Evolutionary conservation across 78 protist species (phyloP), one percentile per base, ranked within the genome.

Genomic region (Speleostelium caveatum): DNA sequence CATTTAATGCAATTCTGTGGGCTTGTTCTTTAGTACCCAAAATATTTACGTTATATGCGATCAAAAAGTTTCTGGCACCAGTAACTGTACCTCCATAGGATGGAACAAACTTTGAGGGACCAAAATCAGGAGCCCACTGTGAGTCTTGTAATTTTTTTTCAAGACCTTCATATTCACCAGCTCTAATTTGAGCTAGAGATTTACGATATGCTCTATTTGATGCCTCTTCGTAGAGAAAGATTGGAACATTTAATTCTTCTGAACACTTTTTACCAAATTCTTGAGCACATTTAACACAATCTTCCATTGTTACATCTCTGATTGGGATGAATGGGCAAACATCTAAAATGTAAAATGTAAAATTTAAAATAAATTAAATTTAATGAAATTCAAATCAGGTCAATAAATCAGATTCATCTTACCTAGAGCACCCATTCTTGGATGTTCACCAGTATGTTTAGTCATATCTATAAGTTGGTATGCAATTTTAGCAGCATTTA

Each of bases 1-100:
- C 83, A 51, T 89, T 89, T 32, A 89, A 41, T 19, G 94, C 94
- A 63, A 89, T 89, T 24, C 94, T n/a, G 24, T 89, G 94, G 10
- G 94, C 94, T 39, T 89, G 94, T 61, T 89, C 94, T 49, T 89
- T 89, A 12, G 94, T 89, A 45, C 94, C 86, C 16, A 89, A 74
- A 10, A 89, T 63, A 56, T 89, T 89, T 30, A 89, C 88, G 39
- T 89, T 89, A 67, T 89, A 89, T 2, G 94, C 94, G 39, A 89
- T 73, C 28, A 89, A 49, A n/a, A 89, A 89, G 30, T 45, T 38
- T 38, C 94, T 67, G 33, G 86, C 85, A 65, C 94, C 94, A 53
- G 87, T 80, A 2, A 80, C 94, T 2, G 94, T 49, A 4, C 68
- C 94, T 45, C 94, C 94, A 58, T 66, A 89, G 14, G 69, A 42